Evolutionary conservation across 805 yeast genomes (phyloP), one percentile per base, ranked within the genome.

Genomic region (Martiniozyma abietophila): DNA sequence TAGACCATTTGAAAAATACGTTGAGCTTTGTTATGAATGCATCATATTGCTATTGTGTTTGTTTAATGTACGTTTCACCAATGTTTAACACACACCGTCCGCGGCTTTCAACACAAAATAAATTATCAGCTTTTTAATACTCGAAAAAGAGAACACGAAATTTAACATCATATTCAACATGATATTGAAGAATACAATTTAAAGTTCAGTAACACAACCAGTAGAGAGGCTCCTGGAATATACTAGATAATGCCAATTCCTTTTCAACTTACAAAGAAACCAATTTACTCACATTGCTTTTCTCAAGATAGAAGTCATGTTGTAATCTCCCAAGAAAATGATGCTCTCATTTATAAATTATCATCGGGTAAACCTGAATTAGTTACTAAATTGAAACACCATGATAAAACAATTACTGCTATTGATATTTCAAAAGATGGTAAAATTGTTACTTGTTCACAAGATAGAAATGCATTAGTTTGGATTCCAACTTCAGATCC

Each of bases 381-480:
- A 39, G 60, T 83, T 38, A 68, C 92, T 11, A 69, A 70, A 5
- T 69, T 89, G 50, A 61, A 69, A 29, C 94, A 85, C 45, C 97
- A 89, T 56, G 96, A 89, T 58, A 88, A 89, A 57, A 75, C 88
- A 4, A 88, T 92, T 31, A 92, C 98, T 11, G 88, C 96, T 0
- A 84, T 92, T 25, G 99, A 92, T 56, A 78, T 94, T 49, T 80
- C 95, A 25, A 60, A 69, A 23, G 84, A 82, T 45, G 96, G 96
- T 31, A 77, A 80, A 55, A 85, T 92, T 47, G 92, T 92, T 50
- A 92, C 97, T 21, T 86, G 96, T 55, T 86, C 97, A 8, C 97
- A 92, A 62, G 99, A 92, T 59, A 73, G 99, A 59, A 92, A 92
- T 49, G 97, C 97, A 10, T 72, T 88, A 46, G 99, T 92, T 12